Evolutionary conservation across 1,284 basidiomycete species (phyloP), one percentile per base, ranked within the genome.

Genomic region (Leccinum angustisporum): DNA sequence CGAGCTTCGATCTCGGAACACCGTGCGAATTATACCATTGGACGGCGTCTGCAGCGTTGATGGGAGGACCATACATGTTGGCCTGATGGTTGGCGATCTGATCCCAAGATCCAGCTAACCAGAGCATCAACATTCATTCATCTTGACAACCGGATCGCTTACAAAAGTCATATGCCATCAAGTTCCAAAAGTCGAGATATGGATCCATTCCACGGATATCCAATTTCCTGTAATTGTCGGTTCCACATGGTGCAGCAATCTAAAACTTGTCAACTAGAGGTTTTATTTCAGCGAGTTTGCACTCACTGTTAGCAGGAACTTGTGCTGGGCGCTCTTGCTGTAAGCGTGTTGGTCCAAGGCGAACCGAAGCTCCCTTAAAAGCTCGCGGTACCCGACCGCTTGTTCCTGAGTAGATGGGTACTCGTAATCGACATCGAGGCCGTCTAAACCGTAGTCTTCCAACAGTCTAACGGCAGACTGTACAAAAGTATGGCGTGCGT

Each of bases 171-270:
- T 92, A 92, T 1, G 93, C 87, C 97, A 99, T 99, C 75, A 99
- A 79, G 75, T 98, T 98, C 96, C 95, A 98, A 73, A 97, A 95
- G 69, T 95, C 92, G 30, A 99, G 86, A 63, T 80, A 85, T 63
- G 81, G 81, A 73, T 97, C 91, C 96, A 99, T 98, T 64, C 92
- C 92, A 25, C 74, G 77, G 43, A 95, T 81, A 61, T 87, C 81
- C 6, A 98, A 80, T 65, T 88, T 88, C 72, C 88, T 80, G 77
- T 94, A 94, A 69, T 97, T 87, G 63, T 91, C 84, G 6, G 88
- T 83, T n/a, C 97, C 97, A 75, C 95, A 97, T 1, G 97, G 96
- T 1, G 94, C 94, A 50, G 94, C 94, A 61, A 96, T 90, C 91
- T 94, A 62, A 48, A 61, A 34, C 6, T 46, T 54, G 59, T 73